Evolutionary conservation across 495 filamentous ascomycete species (phyloP).

Genomic region (Penicillium cataractarum): DNA sequence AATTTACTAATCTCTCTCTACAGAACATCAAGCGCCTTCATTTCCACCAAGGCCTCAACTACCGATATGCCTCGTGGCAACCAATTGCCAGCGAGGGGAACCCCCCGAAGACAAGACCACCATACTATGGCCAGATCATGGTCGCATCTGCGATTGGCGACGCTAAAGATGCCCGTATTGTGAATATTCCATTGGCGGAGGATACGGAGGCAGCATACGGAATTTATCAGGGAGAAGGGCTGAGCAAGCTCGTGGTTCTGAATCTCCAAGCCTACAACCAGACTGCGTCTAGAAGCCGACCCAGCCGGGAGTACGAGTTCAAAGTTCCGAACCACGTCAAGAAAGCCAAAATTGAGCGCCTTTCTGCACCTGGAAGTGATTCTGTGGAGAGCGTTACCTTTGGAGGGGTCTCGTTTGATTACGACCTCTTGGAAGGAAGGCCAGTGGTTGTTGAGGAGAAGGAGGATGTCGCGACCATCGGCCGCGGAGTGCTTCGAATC

Average conservation of each 20-base stretch:
- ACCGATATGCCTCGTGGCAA: conserved; percentile 29
- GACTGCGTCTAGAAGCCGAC: conserved; percentile 3
- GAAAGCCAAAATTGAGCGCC: conserved; percentile 11
- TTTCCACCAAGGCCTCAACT: conserved; percentile 29
- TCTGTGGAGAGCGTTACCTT: conserved; percentile 15
- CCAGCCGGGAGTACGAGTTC: conserved; percentile 18
- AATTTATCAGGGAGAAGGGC: conserved; percentile 9
- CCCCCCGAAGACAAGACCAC: conserved; percentile 16
- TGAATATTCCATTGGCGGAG: conserved; percentile 19
- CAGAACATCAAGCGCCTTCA: conserved; percentile 28
- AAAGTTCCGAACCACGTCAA: conserved; percentile 5
- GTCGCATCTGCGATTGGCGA: conserved; percentile 15
- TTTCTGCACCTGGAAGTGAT: conserved; percentile 22
- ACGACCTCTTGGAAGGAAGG: conserved; percentile 12
- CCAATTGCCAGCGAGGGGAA: conserved; percentile 18
- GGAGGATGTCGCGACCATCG: conserved; percentile 1
- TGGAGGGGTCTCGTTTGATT: conserved; percentile 21
- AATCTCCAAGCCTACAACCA: conserved; percentile 19
- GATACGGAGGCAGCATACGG: conserved; percentile 23
- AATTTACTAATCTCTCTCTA: neutral
- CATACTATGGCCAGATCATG: conserved; percentile 28
- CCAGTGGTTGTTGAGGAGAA: conserved; percentile 13
- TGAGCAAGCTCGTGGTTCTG: conserved; percentile 15
- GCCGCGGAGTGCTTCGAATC: conserved; percentile 5
- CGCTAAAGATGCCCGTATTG: conserved; percentile 8